A percentile compares a stretch with the other conserved stretches of the same genome.
phyloP scores from a whole-genome alignment of 2,329 filamentous ascomycete genomes.

The Sclerotinia nivalis region DNA sequence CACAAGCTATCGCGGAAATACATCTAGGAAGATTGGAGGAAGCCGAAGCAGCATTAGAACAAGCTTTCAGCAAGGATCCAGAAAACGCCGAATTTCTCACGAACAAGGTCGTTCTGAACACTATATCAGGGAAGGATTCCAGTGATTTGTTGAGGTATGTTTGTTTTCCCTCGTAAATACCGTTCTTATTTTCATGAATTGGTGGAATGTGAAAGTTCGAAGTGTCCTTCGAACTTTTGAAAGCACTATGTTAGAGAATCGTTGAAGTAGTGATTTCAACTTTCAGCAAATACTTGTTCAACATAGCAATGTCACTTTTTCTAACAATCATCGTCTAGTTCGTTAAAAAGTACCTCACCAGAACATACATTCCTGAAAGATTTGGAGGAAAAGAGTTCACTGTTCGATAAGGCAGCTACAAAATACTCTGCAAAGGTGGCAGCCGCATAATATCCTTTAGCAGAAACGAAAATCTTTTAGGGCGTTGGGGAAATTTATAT shows the following conservation, averaged over 20 bases:
- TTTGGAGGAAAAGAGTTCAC: slow-evolving; percentile 77
- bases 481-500: slow-evolving; percentile 8
- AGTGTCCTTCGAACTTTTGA: neutral
- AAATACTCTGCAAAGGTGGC: slow-evolving; percentile 84
- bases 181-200: neutral
- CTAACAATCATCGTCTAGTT: slow-evolving; percentile 43
- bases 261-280: neutral
- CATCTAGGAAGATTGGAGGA: slow-evolving; percentile 88
- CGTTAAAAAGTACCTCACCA: slow-evolving; percentile 59
- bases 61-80: slow-evolving; percentile 74
- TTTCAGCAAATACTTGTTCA: neutral
- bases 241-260: neutral
- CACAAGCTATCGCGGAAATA: slow-evolving; percentile 87
- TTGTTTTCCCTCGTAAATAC: slow-evolving; percentile 25
- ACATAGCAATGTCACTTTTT: slow-evolving; percentile 19
- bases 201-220: neutral
- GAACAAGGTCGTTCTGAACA: slow-evolving; percentile 78
- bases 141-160: slow-evolving; percentile 63
- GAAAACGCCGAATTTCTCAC: slow-evolving; percentile 74
- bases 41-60: slow-evolving; percentile 80
- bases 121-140: slow-evolving; percentile 72
- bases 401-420: slow-evolving; percentile 81
- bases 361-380: slow-evolving; percentile 73
- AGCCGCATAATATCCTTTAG: slow-evolving; percentile 29
- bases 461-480: neutral